phyloP scores from a whole-genome alignment of 176 grass and related monocot species.

The Triticum dicoccoides region DNA sequence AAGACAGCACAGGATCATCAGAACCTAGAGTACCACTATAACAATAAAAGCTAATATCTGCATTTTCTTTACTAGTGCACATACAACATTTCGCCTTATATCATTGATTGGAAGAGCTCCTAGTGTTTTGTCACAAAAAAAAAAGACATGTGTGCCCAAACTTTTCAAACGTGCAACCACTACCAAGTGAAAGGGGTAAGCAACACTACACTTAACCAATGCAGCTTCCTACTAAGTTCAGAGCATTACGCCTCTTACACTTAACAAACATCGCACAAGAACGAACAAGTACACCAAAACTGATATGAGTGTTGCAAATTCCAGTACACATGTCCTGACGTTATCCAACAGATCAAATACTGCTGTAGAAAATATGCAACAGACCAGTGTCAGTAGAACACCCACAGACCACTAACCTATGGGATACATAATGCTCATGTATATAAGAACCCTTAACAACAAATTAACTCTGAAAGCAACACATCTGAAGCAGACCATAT shows the following conservation, averaged over 20 bases:
- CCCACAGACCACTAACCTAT: neutral
- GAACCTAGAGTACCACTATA: constrained; percentile 5
- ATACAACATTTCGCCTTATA: neutral
- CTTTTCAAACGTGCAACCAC: neutral
- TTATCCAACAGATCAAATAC: neutral
- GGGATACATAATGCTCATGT: neutral
- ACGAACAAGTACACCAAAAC: neutral
- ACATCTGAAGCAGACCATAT: neutral
- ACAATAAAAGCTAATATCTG: neutral
- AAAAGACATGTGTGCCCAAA: neutral
- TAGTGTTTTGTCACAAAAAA: neutral
- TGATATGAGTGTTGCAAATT: neutral
- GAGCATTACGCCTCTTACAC: neutral
- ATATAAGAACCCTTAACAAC: neutral
- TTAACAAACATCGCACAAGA: neutral
- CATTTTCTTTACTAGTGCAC: neutral
- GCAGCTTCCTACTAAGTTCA: neutral
- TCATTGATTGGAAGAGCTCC: neutral
- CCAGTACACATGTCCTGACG: neutral
- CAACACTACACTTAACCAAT: neutral
- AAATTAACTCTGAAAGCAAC: neutral
- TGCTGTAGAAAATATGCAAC: neutral
- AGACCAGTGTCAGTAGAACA: neutral
- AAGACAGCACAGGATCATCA: constrained; percentile 24
- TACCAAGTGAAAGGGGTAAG: neutral